These are phyloP conservation scores for Chlorokybus atmophyticus DNA, from an alignment of 139 green algal species.

Conservation along the genomic window DNA sequence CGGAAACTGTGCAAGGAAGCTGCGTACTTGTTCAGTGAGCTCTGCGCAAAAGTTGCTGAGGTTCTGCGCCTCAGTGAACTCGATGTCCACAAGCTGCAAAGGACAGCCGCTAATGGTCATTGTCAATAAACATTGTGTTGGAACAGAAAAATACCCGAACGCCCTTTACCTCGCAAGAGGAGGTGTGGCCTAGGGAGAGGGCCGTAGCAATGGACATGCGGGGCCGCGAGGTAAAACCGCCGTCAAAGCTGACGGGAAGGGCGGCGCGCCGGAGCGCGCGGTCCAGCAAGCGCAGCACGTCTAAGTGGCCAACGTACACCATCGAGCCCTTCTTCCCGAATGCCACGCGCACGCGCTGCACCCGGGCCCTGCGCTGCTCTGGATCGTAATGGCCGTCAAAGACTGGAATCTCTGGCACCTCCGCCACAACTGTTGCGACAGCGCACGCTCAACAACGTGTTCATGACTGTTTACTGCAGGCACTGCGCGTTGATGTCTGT, in stretches of 20 bases:
- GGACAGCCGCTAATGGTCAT: no score
- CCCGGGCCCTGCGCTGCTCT: slow-evolving; percentile 8
- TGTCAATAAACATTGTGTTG: slow-evolving; percentile 18
- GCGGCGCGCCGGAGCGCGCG: slow-evolving; percentile 41
- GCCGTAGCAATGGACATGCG: slow-evolving; percentile 23
- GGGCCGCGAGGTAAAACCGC: slow-evolving; percentile 19
- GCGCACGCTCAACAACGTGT: no score
- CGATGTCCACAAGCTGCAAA: no score
- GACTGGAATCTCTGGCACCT: slow-evolving; percentile 39
- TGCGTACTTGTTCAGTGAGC: no score
- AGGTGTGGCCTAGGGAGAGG: slow-evolving; percentile 45
- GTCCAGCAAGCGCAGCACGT: slow-evolving; percentile 46
- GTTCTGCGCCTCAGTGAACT: no score
- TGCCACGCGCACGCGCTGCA: slow-evolving; percentile 15
- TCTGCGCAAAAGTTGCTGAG: no score
- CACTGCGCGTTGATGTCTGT: no score
- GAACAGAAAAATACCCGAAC: slow-evolving; percentile 29
- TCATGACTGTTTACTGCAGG: no score
- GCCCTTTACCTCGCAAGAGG: slow-evolving; percentile 27
- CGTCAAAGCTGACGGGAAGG: slow-evolving; percentile 29
- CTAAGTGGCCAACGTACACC: slow-evolving; percentile 54
- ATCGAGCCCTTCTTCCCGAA: slow-evolving; percentile 38
- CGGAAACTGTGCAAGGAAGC: no score
- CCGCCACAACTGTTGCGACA: slow-evolving; percentile 38
- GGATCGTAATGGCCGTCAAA: slow-evolving; percentile 33